Evolutionary conservation across 2,329 filamentous ascomycete genomes (phyloP).

Genomic region (Alternaria incomplexa): DNA sequence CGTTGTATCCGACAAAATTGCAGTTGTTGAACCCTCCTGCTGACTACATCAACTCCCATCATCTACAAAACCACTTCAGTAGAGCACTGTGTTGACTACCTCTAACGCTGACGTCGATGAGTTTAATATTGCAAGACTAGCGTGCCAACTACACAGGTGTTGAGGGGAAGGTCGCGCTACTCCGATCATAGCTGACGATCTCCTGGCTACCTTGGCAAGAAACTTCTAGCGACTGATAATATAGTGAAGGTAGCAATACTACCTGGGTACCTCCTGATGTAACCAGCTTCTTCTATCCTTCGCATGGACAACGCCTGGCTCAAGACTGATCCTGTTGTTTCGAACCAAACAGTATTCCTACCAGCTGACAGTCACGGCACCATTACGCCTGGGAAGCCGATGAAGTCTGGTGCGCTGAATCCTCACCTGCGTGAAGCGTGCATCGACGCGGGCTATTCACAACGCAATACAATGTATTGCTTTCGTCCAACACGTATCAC

Average conservation of each 20-base stretch:
- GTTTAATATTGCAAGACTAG: not conserved
- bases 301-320: not conserved
- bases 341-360: not conserved
- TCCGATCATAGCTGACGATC: not conserved
- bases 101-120: not conserved
- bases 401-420: not conserved
- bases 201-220: not conserved
- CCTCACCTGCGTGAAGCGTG: not conserved
- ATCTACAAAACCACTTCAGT: not conserved
- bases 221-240: not conserved
- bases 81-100: not conserved
- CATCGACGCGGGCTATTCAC: not conserved
- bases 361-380: fast-evolving
- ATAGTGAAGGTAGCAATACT: not conserved
- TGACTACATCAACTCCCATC: not conserved
- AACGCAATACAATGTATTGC: not conserved
- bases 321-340: fast-evolving
- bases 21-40: not conserved
- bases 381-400: not conserved
- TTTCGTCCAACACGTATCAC: not conserved
- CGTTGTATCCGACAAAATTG: not conserved
- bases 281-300: not conserved
- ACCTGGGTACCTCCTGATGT: fast-evolving
- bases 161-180: not conserved
- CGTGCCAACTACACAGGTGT: not conserved